Base-by-base conservation (phyloP, 257 asterid genomes). In the Solanum etuberosum region DNA sequence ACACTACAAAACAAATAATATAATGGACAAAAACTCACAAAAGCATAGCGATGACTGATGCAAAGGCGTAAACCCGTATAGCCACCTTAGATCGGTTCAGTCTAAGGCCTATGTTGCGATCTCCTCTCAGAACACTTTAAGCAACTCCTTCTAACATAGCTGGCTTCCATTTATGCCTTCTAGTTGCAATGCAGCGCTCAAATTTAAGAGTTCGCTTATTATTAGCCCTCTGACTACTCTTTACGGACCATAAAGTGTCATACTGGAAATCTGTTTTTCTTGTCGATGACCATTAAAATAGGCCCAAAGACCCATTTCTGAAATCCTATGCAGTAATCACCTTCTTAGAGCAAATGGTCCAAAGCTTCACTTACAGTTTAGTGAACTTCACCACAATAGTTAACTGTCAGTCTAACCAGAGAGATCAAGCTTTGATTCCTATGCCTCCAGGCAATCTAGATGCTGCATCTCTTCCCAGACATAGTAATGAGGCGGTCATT, bases 381-480 rank as follows among this genome's bases (percentile, higher is more conserved):
- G 61, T 51, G 59, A 51, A 51, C 59, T 16, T 51, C 23, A 51
- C 59, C n/a, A n/a, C n/a, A n/a, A n/a, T n/a, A n/a, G n/a, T n/a
- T 32, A 32, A 32, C 34, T 84, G 97, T 97, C 99, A 6, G 98
- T 73, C 98, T 89, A 29, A 98, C n/a, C n/a, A n/a, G n/a, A n/a
- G n/a, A n/a, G n/a, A n/a, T n/a, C n/a, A n/a, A n/a, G n/a, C n/a
- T n/a, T n/a, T n/a, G n/a, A n/a, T 95, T 88, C 98, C 98, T 85
- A 95, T 94, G 90, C 94, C 93, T 86, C 99, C 99, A 38, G 99
- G 99, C 34, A 97, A 93, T 89, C 98, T 92, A 27, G 99, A 92
- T 48, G 99, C 99, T 14, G 99, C 99, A 90, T 95, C 99, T 90
- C 99, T 92, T 72, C 93, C 97, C 48, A 97, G 95, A 89, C 98